Conservation (phyloP, 768 basidiomycete genomes). For the Lyophyllum atratum region DNA sequence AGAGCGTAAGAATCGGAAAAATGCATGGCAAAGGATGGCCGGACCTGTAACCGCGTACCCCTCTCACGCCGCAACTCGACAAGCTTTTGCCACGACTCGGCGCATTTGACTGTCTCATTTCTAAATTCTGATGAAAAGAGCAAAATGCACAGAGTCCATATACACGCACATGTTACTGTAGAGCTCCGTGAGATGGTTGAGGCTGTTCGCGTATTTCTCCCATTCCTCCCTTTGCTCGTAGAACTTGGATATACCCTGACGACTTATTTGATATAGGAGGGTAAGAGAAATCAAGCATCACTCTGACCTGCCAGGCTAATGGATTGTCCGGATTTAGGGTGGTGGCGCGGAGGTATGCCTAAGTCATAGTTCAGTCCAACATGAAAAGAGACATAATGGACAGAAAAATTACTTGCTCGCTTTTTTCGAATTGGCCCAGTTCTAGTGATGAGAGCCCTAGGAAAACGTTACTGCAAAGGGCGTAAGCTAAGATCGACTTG, state of each 20-base stretch:
- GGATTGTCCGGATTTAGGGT: conserved; percentile 64
- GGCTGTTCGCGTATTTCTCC: conserved; percentile 54
- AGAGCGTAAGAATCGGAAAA: conserved; percentile 4
- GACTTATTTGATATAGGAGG: not conserved
- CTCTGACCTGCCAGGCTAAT: conserved; percentile 82
- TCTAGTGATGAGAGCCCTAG: conserved; percentile 80
- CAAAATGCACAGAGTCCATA: not conserved
- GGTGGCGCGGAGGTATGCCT: conserved; percentile 84
- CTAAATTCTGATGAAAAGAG: conserved; percentile 36
- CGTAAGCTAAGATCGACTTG: not conserved
- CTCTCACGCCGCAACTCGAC: conserved; percentile 61
- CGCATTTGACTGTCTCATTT: conserved; percentile 75
- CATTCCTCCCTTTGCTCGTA: conserved; percentile 67
- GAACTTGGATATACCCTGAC: conserved; percentile 71
- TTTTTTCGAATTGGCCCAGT: conserved; percentile 65
- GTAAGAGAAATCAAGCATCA: conserved; percentile 17
- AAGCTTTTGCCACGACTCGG: conserved; percentile 78
- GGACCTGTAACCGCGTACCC: conserved; percentile 54
- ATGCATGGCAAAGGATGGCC: not conserved
- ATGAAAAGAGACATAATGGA: not conserved
- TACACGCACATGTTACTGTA: conserved; percentile 59
- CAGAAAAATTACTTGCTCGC: conserved; percentile 76
- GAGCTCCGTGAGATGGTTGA: conserved; percentile 59
- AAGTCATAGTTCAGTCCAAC: conserved; percentile 16
- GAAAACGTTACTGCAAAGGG: conserved; percentile 70